Evolutionary conservation across 2,329 filamentous ascomycete species (phyloP), one percentile per base, ranked within the genome.

Genomic region (Dothideomycetes sp.): DNA sequence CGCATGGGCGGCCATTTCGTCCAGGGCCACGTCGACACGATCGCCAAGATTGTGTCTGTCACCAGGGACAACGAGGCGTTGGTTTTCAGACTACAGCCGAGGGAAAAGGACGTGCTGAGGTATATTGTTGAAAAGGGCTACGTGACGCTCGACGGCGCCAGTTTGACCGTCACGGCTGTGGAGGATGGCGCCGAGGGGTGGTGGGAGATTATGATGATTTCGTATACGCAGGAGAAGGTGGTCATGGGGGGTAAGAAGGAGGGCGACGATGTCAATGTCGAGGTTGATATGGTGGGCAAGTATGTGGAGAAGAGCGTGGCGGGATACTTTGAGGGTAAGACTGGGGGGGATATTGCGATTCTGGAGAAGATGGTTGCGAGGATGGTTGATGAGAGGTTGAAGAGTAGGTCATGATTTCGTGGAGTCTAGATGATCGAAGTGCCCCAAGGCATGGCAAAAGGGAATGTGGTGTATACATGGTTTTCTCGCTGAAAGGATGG

Each of bases 1-100:
- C 84, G 91, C 40, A 96, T 98, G 86, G 91, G 93, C 34, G 91
- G 91, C 1, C 91, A 98, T 65, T 94, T 96, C 54, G 89, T 96
- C 22, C 93, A 98, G 65, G 91, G 91, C 31, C 91, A 98, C 61
- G 89, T 98, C 45, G 93, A 98, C 62, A 89, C 86, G 9, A 78
- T 81, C 30, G 91, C 89, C 0, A 75, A 73, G 32, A 83, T 98
- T 45, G 57, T 80, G 30, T 73, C 75, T 32, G 74, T 83, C 27
- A 79, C 73, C 14, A 78, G 80, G 3, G 91, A 98, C 61, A 87
- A 89, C 42, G 94, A 96, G 63, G 85, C 91, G 5, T 62, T 94
- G 45, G 93, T 85, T 1, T 83, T 96, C 60, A 76, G 89, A 29
- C 79, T 98, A 60, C 68, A 73, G 58, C 88, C 89, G 4, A 70